A percentile compares a stretch with the other conserved stretches of the same genome.
Conservation (phyloP, 768 basidiomycete genomes). For the Podaxis sp. region DNA sequence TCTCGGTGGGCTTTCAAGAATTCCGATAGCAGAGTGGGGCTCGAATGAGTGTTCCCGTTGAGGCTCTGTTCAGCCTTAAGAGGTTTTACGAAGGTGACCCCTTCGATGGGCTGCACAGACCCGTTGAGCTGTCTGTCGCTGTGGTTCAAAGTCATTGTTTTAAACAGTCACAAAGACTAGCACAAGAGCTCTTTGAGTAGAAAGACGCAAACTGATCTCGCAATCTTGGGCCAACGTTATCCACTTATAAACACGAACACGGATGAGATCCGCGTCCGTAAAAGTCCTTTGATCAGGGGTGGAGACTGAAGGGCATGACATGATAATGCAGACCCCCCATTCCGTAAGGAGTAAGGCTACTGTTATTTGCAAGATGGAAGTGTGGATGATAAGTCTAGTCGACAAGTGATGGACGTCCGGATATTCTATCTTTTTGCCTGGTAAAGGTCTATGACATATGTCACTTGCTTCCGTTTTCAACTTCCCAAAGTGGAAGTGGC, state of each 20-base stretch:
- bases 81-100: neutral
- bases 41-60: neutral
- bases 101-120: neutral
- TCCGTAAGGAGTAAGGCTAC: neutral
- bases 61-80: slow-evolving; percentile 15
- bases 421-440: neutral
- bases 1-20: slow-evolving; percentile 48
- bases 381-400: neutral
- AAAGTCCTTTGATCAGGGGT: slow-evolving; percentile 15
- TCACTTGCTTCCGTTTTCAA: neutral
- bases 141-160: slow-evolving; percentile 6
- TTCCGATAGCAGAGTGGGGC: slow-evolving; percentile 20
- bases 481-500: neutral
- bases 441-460: neutral
- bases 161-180: neutral
- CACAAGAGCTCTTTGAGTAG: neutral
- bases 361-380: neutral
- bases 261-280: slow-evolving; percentile 29
- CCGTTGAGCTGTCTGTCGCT: neutral
- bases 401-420: neutral
- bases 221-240: neutral
- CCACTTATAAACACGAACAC: slow-evolving; percentile 13
- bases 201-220: neutral
- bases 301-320: neutral
- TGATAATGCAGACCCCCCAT: slow-evolving; percentile 1